These are phyloP conservation scores for Botryotinia convoluta DNA, from an alignment of 2,329 filamentous ascomycete genomes.

Conservation along the genomic window DNA sequence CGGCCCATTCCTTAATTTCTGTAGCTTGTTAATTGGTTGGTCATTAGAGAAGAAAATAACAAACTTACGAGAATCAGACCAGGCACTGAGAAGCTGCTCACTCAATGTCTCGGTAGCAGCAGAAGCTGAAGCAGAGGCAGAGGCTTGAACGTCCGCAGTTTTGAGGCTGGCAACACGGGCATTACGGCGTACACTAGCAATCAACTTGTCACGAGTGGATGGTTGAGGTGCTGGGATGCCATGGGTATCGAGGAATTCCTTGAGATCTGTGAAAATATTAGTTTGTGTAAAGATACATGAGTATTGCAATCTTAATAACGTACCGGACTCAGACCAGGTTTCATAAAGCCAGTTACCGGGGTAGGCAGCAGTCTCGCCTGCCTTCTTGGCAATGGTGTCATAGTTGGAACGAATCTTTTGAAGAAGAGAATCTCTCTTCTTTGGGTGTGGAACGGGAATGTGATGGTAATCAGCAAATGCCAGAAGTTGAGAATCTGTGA, in stretches of 20 bases:
- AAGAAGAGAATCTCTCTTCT: slow-evolving; percentile 78
- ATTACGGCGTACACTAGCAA: slow-evolving; percentile 88
- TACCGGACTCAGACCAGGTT: slow-evolving; percentile 75
- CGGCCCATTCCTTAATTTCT: slow-evolving; percentile 86
- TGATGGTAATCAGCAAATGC: slow-evolving; percentile 84
- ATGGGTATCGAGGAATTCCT: slow-evolving; percentile 87
- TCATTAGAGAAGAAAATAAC: not conserved
- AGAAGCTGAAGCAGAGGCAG: slow-evolving; percentile 62
- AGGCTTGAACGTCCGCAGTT: slow-evolving; percentile 57
- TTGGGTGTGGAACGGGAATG: slow-evolving; percentile 82
- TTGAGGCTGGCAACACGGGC: slow-evolving; percentile 74
- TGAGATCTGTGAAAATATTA: slow-evolving; percentile 59
- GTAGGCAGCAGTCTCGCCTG: slow-evolving; percentile 76
- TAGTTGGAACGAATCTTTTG: slow-evolving; percentile 78
- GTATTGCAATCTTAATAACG: not conserved
- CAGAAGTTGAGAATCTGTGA: slow-evolving; percentile 86
- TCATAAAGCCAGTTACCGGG: slow-evolving; percentile 94
- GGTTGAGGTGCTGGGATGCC: slow-evolving; percentile 86
- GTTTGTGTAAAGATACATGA: not conserved
- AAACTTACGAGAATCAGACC: slow-evolving; percentile 66
- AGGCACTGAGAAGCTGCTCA: slow-evolving; percentile 82
- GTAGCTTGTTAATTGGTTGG: slow-evolving; percentile 16
- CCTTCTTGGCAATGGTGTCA: slow-evolving; percentile 69
- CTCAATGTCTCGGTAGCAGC: slow-evolving; percentile 72
- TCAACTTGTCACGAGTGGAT: slow-evolving; percentile 77